Evolutionary conservation across 2,329 filamentous ascomycete species (phyloP), one percentile per base, ranked within the genome.

Genomic region (Fusarium concolor): DNA sequence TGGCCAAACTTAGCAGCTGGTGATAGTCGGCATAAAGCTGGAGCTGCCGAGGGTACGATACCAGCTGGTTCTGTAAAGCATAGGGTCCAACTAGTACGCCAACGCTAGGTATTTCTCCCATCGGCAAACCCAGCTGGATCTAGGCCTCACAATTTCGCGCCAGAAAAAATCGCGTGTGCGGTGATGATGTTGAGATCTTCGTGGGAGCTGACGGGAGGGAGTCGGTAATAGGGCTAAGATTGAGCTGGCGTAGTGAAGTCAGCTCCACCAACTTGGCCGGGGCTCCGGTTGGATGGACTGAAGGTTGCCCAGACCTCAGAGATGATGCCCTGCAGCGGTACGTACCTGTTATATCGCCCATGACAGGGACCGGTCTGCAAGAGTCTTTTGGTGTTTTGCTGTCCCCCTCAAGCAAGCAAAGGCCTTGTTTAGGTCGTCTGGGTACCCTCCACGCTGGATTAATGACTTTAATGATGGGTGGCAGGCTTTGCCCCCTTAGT

Each of bases 181-280:
- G 56, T 68, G 64, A 68, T 69, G 65, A 60, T 67, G 62, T 71
- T 53, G 54, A 70, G 60, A 70, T 69, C 54, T 58, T 72, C 61
- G 58, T 69, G 68, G 52, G 68, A 68, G 70, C 68, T 74, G 70
- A 71, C 61, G 67, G 65, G 62, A 62, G 62, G 62, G 66, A 71
- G 56, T 71, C 64, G 68, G 71, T 57, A 74, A 67, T 74, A 74
- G 71, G 72, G 72, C 71, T 74, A 74, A 50, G 64, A 66, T 69
- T 73, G 62, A 71, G 66, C 66, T 71, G 71, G 70, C 67, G 64
- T 69, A 59, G 44, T 65, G 52, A 67, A 44, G 39, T 47, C 50
- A 70, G 66, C 71, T 73, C 71, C 71, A 74, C 71, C 58, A 69
- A 67, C 67, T 39, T 66, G 59, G 65, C 69, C 62, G 62, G 71